These are phyloP conservation scores for Malus hybrid DNA, from an alignment of 331 rosid genomes.

Conservation along the genomic window DNA sequence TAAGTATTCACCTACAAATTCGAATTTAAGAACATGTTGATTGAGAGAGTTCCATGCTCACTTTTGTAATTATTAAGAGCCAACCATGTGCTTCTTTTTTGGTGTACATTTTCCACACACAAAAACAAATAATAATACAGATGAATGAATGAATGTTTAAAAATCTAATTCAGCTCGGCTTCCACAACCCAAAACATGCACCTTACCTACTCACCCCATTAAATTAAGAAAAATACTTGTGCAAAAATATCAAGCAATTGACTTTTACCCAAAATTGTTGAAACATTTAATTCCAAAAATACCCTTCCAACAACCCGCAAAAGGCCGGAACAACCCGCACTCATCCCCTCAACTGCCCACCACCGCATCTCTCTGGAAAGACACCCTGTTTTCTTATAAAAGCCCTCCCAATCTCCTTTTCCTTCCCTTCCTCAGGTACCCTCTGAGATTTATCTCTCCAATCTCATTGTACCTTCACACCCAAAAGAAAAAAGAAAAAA, in stretches of 20 bases:
- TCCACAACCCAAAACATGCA: background rate
- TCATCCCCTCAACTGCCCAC: background rate
- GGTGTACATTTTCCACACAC: no score
- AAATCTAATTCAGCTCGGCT: background rate
- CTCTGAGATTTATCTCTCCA: background rate
- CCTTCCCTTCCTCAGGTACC: conserved; percentile 22
- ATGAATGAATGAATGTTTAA: background rate
- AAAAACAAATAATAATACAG: background rate
- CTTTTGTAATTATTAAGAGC: no score
- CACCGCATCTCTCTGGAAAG: background rate
- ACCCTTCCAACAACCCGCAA: background rate
- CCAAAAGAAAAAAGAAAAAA: background rate
- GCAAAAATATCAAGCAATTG: background rate
- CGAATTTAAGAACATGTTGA: no score
- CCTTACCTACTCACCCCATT: background rate
- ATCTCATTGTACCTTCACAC: conserved; percentile 7
- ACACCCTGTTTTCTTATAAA: conserved; percentile 32
- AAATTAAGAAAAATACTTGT: background rate
- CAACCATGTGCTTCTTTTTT: no score
- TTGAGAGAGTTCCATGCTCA: no score
- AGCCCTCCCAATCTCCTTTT: conserved; percentile 4
- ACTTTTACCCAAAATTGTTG: background rate
- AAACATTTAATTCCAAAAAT: background rate
- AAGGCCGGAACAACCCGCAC: background rate
- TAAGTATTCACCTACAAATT: no score